Conservation (phyloP, 1,284 basidiomycete species). For the Leccinum variabile region DNA sequence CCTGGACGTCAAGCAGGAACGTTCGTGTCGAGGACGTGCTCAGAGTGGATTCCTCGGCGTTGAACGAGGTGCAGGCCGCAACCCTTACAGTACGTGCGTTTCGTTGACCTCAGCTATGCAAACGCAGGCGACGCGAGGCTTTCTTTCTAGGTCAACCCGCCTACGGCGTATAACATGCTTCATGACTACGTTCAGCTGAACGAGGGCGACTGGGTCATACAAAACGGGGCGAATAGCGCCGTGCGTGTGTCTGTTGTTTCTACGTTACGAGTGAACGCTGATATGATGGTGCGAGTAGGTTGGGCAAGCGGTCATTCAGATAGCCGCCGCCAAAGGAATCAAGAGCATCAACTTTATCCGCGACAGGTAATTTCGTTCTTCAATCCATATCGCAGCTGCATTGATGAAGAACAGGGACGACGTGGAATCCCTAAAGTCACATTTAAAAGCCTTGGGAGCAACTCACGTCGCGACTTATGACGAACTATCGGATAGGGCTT, state of each 20-base stretch:
- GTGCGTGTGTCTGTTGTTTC: constrained; percentile 39
- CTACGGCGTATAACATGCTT: constrained; percentile 82
- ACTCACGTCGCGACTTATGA: constrained; percentile 76
- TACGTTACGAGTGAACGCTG: not conserved
- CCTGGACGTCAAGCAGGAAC: constrained; percentile 70
- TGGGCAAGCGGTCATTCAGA: constrained; percentile 79
- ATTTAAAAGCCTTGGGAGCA: constrained; percentile 63
- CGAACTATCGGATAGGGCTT: constrained; percentile 56
- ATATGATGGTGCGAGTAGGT: constrained; percentile 44
- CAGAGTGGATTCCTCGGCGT: constrained; percentile 50
- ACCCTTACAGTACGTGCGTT: constrained; percentile 58
- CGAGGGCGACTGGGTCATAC: constrained; percentile 73
- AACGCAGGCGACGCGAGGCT: not conserved
- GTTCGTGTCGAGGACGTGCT: constrained; percentile 57
- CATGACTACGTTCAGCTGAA: constrained; percentile 63
- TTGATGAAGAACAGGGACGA: constrained; percentile 44
- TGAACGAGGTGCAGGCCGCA: constrained; percentile 67
- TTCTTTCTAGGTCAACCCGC: constrained; percentile 70
- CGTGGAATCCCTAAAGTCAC: constrained; percentile 48
- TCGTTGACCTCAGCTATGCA: not conserved
- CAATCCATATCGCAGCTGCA: not conserved
- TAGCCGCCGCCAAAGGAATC: constrained; percentile 64
- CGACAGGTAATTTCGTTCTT: constrained; percentile 46
- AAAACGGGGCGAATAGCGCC: constrained; percentile 85
- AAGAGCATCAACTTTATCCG: constrained; percentile 81